Conservation (phyloP, 257 asterid species). For the Solanum lycopersicoides region DNA sequence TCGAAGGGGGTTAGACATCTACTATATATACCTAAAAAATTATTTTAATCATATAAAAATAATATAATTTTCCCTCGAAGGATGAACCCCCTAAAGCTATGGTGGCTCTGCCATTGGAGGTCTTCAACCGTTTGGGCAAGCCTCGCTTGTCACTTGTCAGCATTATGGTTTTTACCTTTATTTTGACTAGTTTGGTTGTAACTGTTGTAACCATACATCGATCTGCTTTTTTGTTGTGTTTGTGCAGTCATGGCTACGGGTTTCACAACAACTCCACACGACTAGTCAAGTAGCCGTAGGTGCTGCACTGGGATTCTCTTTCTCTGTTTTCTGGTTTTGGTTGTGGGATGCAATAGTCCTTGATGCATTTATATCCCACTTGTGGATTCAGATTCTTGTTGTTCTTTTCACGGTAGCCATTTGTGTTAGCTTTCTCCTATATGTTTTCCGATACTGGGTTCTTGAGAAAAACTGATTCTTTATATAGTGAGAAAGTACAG, state of each 20-base stretch:
- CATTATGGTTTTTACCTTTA: neutral
- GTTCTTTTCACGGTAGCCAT: slow-evolving; percentile 22
- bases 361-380: slow-evolving; percentile 23
- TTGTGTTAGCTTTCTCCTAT: slow-evolving; percentile 20
- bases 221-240: neutral
- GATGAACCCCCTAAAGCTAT: too few species aligned
- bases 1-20: too few species aligned
- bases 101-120: too few species aligned
- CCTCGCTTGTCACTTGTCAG: neutral
- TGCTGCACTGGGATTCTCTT: slow-evolving; percentile 40
- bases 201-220: neutral
- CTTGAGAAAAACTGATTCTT: slow-evolving; percentile 12
- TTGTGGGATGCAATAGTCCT: slow-evolving; percentile 44
- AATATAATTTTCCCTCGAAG: too few species aligned
- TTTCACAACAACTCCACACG: slow-evolving; percentile 63
- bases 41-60: too few species aligned
- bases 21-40: too few species aligned
- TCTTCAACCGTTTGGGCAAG: neutral
- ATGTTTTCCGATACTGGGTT: slow-evolving; percentile 27
- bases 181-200: neutral
- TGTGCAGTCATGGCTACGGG: slow-evolving; percentile 84
- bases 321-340: slow-evolving; percentile 62
- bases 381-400: slow-evolving; percentile 37
- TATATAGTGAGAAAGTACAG: neutral
- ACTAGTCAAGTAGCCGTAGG: slow-evolving; percentile 68